Base-by-base conservation (phyloP, 768 basidiomycete species). In the Tulasnella sp. region DNA sequence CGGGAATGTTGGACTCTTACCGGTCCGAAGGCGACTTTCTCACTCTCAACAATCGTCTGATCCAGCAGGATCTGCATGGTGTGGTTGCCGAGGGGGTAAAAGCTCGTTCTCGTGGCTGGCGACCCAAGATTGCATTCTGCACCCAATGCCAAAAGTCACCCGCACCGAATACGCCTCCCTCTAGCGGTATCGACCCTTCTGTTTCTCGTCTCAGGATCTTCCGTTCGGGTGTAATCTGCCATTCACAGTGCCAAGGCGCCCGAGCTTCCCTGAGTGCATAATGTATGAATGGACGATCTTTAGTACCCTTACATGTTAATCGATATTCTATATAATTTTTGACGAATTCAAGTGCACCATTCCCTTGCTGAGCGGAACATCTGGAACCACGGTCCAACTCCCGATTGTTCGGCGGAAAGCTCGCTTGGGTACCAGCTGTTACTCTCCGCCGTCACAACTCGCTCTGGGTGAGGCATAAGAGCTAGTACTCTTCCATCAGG, bases 381-480 rank as follows among this genome's bases (percentile, higher is more conserved):
- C 78, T 85, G 88, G 81, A 97, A 95, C 97, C 97, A 99, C 1
- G 97, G 97, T 3, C 95, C 95, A 32, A 73, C 66, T 52, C 72
- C 72, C 39, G 85, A 82, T 92, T 92, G 94, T 26, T 81, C 77
- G 34, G 85, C 82, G 40, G 79, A 79, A 74, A 90, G 79, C 35
- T 83, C 81, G 6, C 82, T 76, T 1, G 94, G 90, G 80, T 90
- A 92, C 95, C 95, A 99, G 77, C 94, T 95, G 78, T 95, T 97
- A 77, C 89, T 90, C 77, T 91, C 91, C 72, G 91, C 77, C 36
- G 87, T 84, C 22, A 87, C 85, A 5, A 92, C 90, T 17, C 96
- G 88, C 79, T 98, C 97, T 0, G 96, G 95, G 81, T 98, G 97
- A 17, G 97, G 97, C 97, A 99, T 99, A 77, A 98, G 80, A 0